phyloP scores from a whole-genome alignment of 2,329 filamentous ascomycete species.

The Hypoxylon sp. region DNA sequence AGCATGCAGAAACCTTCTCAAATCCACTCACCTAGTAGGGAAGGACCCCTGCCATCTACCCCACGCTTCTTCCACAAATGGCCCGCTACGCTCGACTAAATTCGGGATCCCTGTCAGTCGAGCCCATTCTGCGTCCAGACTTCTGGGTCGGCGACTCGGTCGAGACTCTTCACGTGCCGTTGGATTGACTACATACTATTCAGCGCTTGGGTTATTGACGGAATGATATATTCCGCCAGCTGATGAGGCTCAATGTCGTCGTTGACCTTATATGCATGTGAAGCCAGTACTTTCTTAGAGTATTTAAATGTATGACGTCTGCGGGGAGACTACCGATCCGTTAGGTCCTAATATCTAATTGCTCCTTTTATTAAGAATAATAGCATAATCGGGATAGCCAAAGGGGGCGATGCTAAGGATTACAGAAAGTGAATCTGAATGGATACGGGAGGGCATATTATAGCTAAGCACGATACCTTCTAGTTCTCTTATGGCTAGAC shows the following conservation, averaged over 20 bases:
- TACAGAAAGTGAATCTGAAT: not conserved
- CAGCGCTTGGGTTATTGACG: not conserved
- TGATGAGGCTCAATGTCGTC: not conserved
- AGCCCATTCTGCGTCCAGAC: conserved; percentile 16
- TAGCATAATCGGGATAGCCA: too few relatives aligned
- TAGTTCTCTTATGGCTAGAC: too few relatives aligned
- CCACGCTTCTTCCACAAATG: conserved; percentile 29
- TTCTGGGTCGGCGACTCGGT: conserved; percentile 34
- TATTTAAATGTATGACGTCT: not conserved
- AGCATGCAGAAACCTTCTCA: conserved; percentile 65
- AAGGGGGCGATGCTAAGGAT: not conserved
- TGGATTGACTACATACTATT: conserved; percentile 32
- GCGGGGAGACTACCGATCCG: not conserved
- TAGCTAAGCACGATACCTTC: not conserved
- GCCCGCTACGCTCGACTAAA: conserved; percentile 19
- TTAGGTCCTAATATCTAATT: not conserved
- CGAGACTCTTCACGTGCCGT: conserved; percentile 39
- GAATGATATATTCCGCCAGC: not conserved
- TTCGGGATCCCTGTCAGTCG: conserved; percentile 24
- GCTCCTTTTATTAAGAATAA: not conserved
- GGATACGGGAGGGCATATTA: not conserved
- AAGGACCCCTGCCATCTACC: conserved; percentile 21
- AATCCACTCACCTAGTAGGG: conserved; percentile 60
- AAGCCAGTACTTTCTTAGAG: not conserved
- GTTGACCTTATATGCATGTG: not conserved